Base-by-base conservation (phyloP, 2,329 filamentous ascomycete genomes). In the Eutypa lata region DNA sequence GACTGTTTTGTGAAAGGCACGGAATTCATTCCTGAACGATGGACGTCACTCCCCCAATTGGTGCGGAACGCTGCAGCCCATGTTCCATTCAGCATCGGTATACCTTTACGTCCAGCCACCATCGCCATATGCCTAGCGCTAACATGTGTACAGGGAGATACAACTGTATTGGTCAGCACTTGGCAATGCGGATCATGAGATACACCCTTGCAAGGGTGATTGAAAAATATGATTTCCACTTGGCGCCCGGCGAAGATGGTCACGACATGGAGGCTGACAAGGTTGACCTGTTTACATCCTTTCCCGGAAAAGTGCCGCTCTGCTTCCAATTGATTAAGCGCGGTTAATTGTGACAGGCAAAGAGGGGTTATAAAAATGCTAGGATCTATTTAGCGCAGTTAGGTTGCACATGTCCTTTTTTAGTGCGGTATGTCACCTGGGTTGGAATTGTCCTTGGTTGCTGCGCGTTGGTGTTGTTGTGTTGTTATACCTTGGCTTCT, bases 21-120 rank as follows among this genome's bases (percentile, higher is more conserved):
- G 1, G 64, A 70, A 21, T 74, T 73, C 48, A 62, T 74, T 6
- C 72, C 72, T 2, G 71, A 74, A 49, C 61, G 72, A 24, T 74
- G 70, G 69, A 70, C 64, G 2, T 62, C 61, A 3, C 54, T 51
- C 14, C 63, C 62, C 2, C 65, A 73, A 8, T 53, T 74, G 52
- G 58, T 68, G n/a, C 64, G 58, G 21, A 64, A 73, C 48, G 50
- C 54, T 22, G 57, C 61, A 1, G 69, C 65, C 1, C 71, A 63
- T 50, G 52, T 52, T 1, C 72, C 72, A 0, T 74, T 71, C 46
- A 64, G 63, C 1, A 67, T 59, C n/a, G 66, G 66, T 64, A 54
- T 19, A 31, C 16, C 16, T 50, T 10, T 2, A 11, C 22, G 21
- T 31, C 42, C 33, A n/a, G 42, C 37, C 11, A 5, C 10, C 21